These are phyloP conservation scores for Phylloporus sp. DNA, from an alignment of 768 basidiomycete genomes.

Conservation along the genomic window DNA sequence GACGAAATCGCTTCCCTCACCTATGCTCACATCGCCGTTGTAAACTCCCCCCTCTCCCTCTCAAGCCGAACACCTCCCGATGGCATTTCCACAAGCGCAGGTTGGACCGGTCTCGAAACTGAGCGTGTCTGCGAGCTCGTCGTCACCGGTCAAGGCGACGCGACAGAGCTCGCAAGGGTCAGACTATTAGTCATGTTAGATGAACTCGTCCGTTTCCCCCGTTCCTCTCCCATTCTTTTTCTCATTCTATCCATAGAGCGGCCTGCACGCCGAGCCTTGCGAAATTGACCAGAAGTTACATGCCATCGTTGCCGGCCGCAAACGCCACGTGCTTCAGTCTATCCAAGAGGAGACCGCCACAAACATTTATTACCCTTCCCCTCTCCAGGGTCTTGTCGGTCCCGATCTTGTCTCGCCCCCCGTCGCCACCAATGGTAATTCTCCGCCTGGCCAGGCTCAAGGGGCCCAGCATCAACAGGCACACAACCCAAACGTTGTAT, in stretches of 20 bases:
- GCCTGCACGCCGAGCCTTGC: conserved; percentile 83
- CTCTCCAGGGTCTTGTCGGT: conserved; percentile 80
- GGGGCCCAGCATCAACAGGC: conserved; percentile 27
- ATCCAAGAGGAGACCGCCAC: conserved; percentile 98
- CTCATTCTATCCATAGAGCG: conserved; percentile 50
- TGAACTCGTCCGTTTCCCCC: conserved; percentile 65
- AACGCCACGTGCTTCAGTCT: conserved; percentile 78
- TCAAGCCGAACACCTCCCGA: conserved; percentile 74
- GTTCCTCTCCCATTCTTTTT: not conserved
- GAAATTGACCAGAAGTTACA: conserved; percentile 96
- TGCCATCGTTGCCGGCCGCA: conserved; percentile 84
- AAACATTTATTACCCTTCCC: conserved; percentile 92
- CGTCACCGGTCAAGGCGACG: conserved; percentile 82
- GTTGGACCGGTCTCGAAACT: conserved; percentile 88
- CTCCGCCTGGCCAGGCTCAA: conserved; percentile 25
- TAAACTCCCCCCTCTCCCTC: conserved; percentile 75
- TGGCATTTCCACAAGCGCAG: conserved; percentile 69
- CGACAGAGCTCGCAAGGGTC: conserved; percentile 88
- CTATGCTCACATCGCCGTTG: conserved; percentile 89
- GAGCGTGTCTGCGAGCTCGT: conserved; percentile 93
- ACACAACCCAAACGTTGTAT: conserved; percentile 74
- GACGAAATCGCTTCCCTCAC: conserved; percentile 93
- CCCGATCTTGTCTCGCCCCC: conserved; percentile 47
- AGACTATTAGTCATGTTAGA: conserved; percentile 91
- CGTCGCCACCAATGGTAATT: conserved; percentile 33